A percentile compares a stretch with the other conserved stretches of the same genome.
Conservation (phyloP, 805 yeast species). For the Kluyveromyces nonfermentans region DNA sequence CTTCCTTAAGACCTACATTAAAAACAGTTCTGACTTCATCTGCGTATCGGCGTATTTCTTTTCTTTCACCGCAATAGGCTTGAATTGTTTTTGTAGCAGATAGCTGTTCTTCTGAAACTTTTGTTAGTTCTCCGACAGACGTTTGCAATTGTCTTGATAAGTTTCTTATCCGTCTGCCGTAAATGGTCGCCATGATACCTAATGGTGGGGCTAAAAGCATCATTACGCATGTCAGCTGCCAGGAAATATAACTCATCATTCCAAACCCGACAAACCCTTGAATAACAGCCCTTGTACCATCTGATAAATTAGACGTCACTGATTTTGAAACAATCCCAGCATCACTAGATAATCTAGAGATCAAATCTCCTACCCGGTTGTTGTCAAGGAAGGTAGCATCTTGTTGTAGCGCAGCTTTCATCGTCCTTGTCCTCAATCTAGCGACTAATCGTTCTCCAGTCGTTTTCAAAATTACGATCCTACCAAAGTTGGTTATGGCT, state of each 20-base stretch:
- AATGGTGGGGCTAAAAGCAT: constrained; percentile 75
- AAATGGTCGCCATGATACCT: constrained; percentile 65
- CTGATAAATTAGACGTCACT: constrained; percentile 80
- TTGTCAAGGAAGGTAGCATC: constrained; percentile 86
- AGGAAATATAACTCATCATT: constrained; percentile 85
- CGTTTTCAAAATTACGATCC: constrained; percentile 63
- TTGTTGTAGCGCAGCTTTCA: constrained; percentile 69
- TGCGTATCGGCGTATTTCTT: constrained; percentile 69
- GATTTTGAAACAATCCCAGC: constrained; percentile 81
- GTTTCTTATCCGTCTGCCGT: constrained; percentile 69
- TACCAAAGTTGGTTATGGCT: constrained; percentile 68
- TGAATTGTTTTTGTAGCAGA: constrained; percentile 82
- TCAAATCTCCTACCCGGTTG: constrained; percentile 85
- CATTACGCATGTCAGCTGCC: constrained; percentile 77
- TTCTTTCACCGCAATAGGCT: constrained; percentile 75
- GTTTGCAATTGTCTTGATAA: constrained; percentile 73
- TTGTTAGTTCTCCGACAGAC: constrained; percentile 76
- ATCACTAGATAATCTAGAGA: constrained; percentile 80
- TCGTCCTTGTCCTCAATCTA: constrained; percentile 65
- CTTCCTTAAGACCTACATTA: constrained; percentile 69
- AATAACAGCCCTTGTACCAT: constrained; percentile 78
- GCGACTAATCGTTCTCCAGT: constrained; percentile 88
- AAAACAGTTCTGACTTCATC: constrained; percentile 56
- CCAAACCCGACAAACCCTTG: constrained; percentile 80
- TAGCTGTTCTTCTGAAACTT: constrained; percentile 86